Percentiles rank a stretch among this genome's conserved stretches.
Evolutionary conservation across 805 yeast genomes (phyloP).

Genomic region (Maudiozyma barnettii): DNA sequence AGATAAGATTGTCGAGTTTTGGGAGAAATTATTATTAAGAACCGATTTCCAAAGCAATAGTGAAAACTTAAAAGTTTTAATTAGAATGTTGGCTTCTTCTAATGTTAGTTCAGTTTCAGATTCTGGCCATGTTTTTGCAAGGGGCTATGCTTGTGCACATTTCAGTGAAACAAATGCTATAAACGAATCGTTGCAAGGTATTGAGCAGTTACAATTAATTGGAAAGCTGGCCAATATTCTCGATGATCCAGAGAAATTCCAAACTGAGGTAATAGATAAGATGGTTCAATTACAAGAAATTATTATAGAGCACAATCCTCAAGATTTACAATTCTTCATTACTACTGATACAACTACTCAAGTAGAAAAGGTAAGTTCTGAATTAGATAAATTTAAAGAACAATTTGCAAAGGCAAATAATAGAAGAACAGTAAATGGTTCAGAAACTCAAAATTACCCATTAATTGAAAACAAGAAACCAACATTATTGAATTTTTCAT

Average conservation of each 20-base stretch:
- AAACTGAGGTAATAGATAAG: slow-evolving; percentile 54
- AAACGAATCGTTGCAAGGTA: slow-evolving; percentile 59
- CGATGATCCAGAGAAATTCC: slow-evolving; percentile 42
- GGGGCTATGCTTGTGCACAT: slow-evolving; percentile 53
- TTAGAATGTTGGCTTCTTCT: slow-evolving; percentile 67
- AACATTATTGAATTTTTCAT: slow-evolving; percentile 62
- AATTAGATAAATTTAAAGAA: slow-evolving; percentile 22
- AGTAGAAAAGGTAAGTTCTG: slow-evolving; percentile 16
- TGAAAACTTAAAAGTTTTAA: slow-evolving; percentile 61
- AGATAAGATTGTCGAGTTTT: slow-evolving; percentile 48
- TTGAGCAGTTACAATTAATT: slow-evolving; percentile 66
- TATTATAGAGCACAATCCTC: slow-evolving; percentile 26
- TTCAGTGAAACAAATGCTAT: slow-evolving; percentile 52
- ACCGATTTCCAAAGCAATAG: slow-evolving; percentile 56
- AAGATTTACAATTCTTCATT: slow-evolving; percentile 39
- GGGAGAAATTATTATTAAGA: slow-evolving; percentile 56
- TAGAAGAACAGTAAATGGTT: too few species aligned
- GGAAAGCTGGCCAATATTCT: slow-evolving; percentile 43
- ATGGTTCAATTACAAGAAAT: slow-evolving; percentile 42
- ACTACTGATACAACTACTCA: slow-evolving; percentile 44
- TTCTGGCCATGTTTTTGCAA: slow-evolving; percentile 79
- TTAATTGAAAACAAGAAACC: slow-evolving; percentile 16
- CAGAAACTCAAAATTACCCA: slow-evolving; percentile 4
- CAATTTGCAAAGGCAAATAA: background rate
- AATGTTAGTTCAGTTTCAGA: slow-evolving; percentile 75